phyloP scores from a whole-genome alignment of 495 filamentous ascomycete genomes.

The Parachaetomium inaequale region DNA sequence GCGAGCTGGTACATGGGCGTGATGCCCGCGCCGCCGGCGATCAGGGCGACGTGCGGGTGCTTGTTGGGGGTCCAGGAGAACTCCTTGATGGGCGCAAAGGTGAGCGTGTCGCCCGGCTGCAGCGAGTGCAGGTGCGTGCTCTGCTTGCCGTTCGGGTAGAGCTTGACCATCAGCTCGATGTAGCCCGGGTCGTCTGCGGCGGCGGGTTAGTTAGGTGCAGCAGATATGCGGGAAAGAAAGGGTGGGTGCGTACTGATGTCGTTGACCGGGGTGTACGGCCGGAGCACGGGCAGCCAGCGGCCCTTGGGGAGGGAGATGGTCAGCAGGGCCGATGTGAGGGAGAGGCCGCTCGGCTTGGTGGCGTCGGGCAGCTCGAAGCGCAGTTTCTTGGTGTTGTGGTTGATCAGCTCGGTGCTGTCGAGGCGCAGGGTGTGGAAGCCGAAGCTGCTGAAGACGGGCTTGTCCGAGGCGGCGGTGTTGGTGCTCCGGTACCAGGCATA shows the following conservation, averaged over 20 bases:
- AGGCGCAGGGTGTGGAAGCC: constrained; percentile 42
- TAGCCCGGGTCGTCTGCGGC: constrained; percentile 49
- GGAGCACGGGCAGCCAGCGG: constrained; percentile 49
- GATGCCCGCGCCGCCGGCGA: constrained; percentile 63
- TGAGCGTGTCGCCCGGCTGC: constrained; percentile 55
- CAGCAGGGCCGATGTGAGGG: constrained; percentile 54
- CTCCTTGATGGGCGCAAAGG: constrained; percentile 50
- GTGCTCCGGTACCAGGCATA: constrained; percentile 27
- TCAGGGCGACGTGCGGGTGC: constrained; percentile 52
- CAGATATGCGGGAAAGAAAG: background rate
- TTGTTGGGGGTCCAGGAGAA: constrained; percentile 56
- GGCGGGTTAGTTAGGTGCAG: background rate
- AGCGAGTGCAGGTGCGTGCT: constrained; percentile 60
- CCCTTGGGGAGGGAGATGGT: constrained; percentile 53
- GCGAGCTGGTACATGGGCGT: constrained; percentile 61
- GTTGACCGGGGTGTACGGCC: constrained; percentile 61
- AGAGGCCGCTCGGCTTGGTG: constrained; percentile 48
- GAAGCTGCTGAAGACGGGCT: constrained; percentile 31
- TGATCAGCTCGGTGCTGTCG: constrained; percentile 53
- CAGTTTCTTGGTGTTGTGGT: constrained; percentile 63
- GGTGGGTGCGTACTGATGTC: constrained; percentile 41
- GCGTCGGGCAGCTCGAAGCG: constrained; percentile 57
- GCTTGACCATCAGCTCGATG: constrained; percentile 60
- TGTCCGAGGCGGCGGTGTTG: constrained; percentile 13
- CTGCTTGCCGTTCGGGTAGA: constrained; percentile 60